Percentiles rank a stretch among this genome's conserved stretches.
Evolutionary conservation across 352 stramenopile genomes (phyloP).

Genomic region (Globisporangium lucens): DNA sequence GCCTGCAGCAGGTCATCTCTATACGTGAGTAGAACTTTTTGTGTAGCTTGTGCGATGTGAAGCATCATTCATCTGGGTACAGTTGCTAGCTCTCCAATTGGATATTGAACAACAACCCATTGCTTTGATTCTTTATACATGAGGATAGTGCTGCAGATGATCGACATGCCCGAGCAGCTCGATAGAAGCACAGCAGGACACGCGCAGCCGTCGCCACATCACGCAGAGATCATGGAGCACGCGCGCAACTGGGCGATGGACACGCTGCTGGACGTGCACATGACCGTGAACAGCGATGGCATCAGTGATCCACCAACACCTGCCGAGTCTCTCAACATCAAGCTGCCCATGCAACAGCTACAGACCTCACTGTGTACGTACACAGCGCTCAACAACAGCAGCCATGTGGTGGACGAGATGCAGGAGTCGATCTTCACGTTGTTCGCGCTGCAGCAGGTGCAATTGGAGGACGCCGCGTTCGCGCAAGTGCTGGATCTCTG

Average conservation of each 20-base stretch:
- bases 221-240: slow-evolving; percentile 7
- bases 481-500: slow-evolving; percentile 31
- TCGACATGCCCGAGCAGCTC: slow-evolving; percentile 20
- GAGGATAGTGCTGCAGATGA: slow-evolving; percentile 42
- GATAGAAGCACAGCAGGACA: slow-evolving; percentile 10
- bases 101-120: background rate
- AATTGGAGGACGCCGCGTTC: slow-evolving; percentile 17
- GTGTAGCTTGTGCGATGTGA: background rate
- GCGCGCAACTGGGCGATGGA: slow-evolving; percentile 35
- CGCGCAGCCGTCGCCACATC: slow-evolving; percentile 9
- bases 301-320: background rate
- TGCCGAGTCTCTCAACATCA: background rate
- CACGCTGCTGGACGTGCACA: slow-evolving; percentile 28
- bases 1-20: slow-evolving; percentile 28
- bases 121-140: background rate
- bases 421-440: slow-evolving; percentile 21
- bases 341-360: slow-evolving; percentile 31
- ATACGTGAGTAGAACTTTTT: slow-evolving; percentile 26
- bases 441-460: slow-evolving; percentile 20
- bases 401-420: slow-evolving; percentile 27
- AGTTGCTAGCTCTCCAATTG: too few relatives aligned
- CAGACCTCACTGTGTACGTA: slow-evolving; percentile 34
- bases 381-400: slow-evolving; percentile 17
- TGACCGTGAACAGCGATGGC: background rate
- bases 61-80: background rate